Base-by-base conservation (phyloP, 495 filamentous ascomycete genomes). In the Hypoxylon fuscum region DNA sequence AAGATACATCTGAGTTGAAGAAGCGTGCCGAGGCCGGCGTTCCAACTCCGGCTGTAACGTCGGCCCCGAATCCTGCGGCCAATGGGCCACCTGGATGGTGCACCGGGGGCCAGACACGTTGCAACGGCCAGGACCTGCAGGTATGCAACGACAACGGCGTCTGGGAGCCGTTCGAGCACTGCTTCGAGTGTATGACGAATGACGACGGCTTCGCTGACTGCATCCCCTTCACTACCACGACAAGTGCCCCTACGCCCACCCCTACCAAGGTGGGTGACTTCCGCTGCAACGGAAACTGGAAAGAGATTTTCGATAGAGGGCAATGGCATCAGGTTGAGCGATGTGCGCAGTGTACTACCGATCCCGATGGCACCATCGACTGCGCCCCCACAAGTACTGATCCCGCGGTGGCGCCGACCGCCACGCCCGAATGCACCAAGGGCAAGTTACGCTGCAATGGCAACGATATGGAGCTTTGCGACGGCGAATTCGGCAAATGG, bases 61-160 rank as follows among this genome's bases (percentile, higher is more conserved):
- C 35, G 35, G 35, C 35, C n/a, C 35, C 12, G 35, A 4, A 12
- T 14, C 3, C 32, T 11, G 12, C 6, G 10, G 31, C 31, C 10
- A 12, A 29, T 29, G 27, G 27, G 4, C 31, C 31, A 7, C 31
- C 8, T 11, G 7, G 14, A 37, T 32, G 38, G 41, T 47, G 43
- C 5, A n/a, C n/a, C 18, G 31, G 10, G 20, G 31, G 20, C 23
- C 15, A 47, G 3, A 8, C 27, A 5, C 57, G 57, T 11, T 61
- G 57, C 31, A 51, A 45, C 21, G 55, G 37, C 18, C 38, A 29
- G 17, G 46, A 59, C 8, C n/a, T 34, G 27, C 44, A 59, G 46
- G 44, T 59, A 6, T 59, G 45, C 35, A 5, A 51, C 27, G 0
- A n/a, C 1, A 7, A 18, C 18, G 46, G 15, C 7, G 29, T 2